A percentile compares a stretch with the other conserved stretches of the same genome.
Conservation (phyloP, 768 basidiomycete species). For the Suillus paluster region DNA sequence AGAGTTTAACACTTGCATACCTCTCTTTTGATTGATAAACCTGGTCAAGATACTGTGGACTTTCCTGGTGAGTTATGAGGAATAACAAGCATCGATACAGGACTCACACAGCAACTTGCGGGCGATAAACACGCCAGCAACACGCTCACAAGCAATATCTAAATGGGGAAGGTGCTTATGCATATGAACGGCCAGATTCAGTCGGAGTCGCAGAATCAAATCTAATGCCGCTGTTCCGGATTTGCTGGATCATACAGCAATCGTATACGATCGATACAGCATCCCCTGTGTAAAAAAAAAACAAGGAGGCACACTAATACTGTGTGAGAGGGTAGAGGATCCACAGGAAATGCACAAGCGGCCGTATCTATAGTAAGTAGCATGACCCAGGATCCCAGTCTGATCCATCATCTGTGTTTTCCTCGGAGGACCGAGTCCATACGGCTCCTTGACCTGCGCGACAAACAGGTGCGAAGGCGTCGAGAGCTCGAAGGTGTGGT, state of each 20-base stretch:
- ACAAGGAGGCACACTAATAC: too few species aligned
- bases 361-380: too few species aligned
- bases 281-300: too few species aligned
- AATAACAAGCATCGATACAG: background rate
- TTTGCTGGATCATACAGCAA: too few species aligned
- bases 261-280: too few species aligned
- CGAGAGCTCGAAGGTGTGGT: conserved; percentile 73
- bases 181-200: background rate
- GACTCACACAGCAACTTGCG: background rate
- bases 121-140: background rate
- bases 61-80: background rate
- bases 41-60: background rate
- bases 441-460: conserved; percentile 70
- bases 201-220: background rate
- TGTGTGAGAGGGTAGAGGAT: too few species aligned
- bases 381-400: conserved; percentile 75
- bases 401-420: conserved; percentile 77
- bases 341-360: too few species aligned
- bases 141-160: background rate
- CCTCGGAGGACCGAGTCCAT: too few species aligned
- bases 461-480: conserved; percentile 73
- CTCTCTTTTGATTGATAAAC: background rate
- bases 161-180: background rate
- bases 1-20: background rate
- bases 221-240: background rate